A percentile compares a stretch with the other conserved stretches of the same genome.
Conservation (phyloP, 2,329 filamentous ascomycete species). For the Apiospora sp. region DNA sequence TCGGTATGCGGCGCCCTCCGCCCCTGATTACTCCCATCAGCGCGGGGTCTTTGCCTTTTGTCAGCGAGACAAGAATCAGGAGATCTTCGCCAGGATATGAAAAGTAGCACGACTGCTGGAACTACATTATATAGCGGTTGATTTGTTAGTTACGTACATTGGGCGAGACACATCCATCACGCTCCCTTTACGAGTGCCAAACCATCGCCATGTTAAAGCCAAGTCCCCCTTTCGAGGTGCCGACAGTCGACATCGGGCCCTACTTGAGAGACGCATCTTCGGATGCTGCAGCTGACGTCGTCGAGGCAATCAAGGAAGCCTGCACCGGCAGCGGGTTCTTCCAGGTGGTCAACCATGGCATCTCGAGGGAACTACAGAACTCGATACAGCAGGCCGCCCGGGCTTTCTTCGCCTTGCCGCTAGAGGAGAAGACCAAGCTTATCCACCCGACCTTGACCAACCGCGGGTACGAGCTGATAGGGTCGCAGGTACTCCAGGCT, state of each 20-base stretch:
- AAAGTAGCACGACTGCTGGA: neutral
- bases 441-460: slow-evolving; percentile 48
- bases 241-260: slow-evolving; percentile 44
- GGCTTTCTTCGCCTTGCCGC: slow-evolving; percentile 57
- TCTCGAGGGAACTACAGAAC: slow-evolving; percentile 50
- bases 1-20: slow-evolving; percentile 9
- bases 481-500: slow-evolving; percentile 54
- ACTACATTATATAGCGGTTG: neutral
- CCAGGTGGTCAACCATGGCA: slow-evolving; percentile 57
- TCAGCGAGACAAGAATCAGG: neutral
- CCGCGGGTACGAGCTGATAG: slow-evolving; percentile 58
- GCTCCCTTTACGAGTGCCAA: neutral
- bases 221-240: slow-evolving; percentile 31
- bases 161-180: neutral
- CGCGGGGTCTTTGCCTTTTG: slow-evolving; percentile 8
- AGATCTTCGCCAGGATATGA: neutral
- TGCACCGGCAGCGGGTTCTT: slow-evolving; percentile 59
- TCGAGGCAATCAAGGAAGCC: slow-evolving; percentile 42
- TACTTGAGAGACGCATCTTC: slow-evolving; percentile 42
- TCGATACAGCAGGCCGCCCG: slow-evolving; percentile 50
- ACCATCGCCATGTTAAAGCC: neutral
- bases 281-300: slow-evolving; percentile 36
- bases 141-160: neutral
- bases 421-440: slow-evolving; percentile 53
- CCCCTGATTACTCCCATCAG: neutral